Conservation (phyloP, 139 green algal species). For the Chlorella vulgaris region DNA sequence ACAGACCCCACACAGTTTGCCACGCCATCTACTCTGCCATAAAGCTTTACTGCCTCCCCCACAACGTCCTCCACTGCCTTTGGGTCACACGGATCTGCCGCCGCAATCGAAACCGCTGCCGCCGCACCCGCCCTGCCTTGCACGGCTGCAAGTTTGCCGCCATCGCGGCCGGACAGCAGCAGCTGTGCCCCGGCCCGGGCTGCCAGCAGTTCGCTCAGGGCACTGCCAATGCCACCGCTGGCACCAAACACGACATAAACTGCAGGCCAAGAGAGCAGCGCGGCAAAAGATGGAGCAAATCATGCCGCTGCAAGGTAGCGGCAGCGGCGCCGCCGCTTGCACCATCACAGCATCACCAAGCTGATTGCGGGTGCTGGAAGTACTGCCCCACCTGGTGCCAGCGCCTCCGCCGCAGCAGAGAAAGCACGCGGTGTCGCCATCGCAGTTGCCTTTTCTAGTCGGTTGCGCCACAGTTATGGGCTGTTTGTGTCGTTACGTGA, state of each 20-base stretch:
- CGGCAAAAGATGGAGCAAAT: background rate
- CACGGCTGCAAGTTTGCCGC: constrained; percentile 56
- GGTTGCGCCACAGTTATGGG: no score
- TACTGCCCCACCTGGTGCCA: no score
- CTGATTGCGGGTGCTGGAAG: no score
- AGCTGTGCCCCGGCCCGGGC: constrained; percentile 56
- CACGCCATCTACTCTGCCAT: constrained; percentile 69
- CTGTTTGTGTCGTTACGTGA: no score
- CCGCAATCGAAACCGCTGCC: background rate
- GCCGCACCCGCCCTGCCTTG: constrained; percentile 18
- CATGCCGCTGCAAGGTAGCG: background rate
- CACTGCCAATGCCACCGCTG: constrained; percentile 73
- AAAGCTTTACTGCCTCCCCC: constrained; percentile 22
- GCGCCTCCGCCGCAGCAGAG: no score
- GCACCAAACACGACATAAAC: constrained; percentile 84
- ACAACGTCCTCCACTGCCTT: constrained; percentile 57
- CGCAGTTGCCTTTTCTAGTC: no score
- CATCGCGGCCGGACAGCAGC: constrained; percentile 59
- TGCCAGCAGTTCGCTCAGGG: constrained; percentile 57
- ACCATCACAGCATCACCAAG: background rate
- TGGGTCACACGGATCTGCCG: constrained; percentile 25
- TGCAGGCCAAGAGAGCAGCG: constrained; percentile 33
- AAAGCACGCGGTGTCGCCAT: no score
- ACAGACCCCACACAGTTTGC: constrained; percentile 82
- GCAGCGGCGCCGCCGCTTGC: no score